Evolutionary conservation across 2,329 filamentous ascomycete genomes (phyloP).

Genomic region (Fusarium floridanum): DNA sequence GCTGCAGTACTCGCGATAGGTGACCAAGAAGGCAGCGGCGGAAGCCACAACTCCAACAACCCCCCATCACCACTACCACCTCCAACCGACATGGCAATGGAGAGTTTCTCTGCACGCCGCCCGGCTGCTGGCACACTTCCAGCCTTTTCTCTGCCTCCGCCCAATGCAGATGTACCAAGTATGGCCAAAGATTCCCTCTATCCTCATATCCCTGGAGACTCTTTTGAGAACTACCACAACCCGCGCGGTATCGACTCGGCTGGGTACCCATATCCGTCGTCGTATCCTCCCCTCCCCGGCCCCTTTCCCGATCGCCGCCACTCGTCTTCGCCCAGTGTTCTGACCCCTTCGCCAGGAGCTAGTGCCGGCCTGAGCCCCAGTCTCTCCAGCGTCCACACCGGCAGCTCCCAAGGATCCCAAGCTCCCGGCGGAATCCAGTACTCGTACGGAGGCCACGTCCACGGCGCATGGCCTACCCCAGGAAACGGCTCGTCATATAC

Average conservation of each 20-base stretch:
- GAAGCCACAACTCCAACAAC: neutral
- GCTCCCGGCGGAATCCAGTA: conserved; percentile 61
- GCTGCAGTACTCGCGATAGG: neutral
- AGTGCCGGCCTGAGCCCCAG: conserved; percentile 73
- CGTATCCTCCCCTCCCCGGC: conserved; percentile 43
- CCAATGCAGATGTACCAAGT: conserved; percentile 54
- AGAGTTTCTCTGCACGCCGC: conserved; percentile 52
- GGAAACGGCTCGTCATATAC: conserved; percentile 62
- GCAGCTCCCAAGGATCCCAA: conserved; percentile 70
- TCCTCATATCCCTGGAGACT: conserved; percentile 37
- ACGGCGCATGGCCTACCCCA: conserved; percentile 71
- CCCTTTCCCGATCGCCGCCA: conserved; percentile 45
- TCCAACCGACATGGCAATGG: conserved; percentile 45
- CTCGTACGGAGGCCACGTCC: conserved; percentile 66
- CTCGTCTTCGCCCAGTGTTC: conserved; percentile 50
- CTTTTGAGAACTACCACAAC: conserved; percentile 39
- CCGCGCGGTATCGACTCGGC: conserved; percentile 40
- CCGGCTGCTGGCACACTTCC: conserved; percentile 51
- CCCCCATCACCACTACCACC: neutral
- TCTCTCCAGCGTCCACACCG: conserved; percentile 71
- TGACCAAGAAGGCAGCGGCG: neutral
- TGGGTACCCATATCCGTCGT: conserved; percentile 41
- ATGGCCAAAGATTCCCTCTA: conserved; percentile 46
- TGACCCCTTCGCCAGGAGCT: conserved; percentile 60
- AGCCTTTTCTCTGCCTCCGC: conserved; percentile 53